Percentiles rank a stretch among this genome's conserved stretches.
Conservation (phyloP, 148 eudicot species). For the Rhododendron griersonianum region DNA sequence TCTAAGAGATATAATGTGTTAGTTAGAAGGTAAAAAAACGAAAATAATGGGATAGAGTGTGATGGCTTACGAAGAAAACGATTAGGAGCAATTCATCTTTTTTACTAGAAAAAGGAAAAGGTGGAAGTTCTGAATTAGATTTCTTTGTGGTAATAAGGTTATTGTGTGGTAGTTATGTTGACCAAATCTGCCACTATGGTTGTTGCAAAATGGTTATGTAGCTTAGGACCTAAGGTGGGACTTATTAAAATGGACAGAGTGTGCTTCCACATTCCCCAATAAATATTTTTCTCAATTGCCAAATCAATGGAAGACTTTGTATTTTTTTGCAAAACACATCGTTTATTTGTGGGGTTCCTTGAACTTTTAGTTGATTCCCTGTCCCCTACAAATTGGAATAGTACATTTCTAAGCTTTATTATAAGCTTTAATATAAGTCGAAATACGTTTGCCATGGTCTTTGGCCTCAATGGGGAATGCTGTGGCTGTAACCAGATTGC, state of each 20-base stretch:
- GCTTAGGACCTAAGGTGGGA: background rate
- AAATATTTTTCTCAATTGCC: background rate
- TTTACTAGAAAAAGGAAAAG: background rate
- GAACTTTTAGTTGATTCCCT: background rate
- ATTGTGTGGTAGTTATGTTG: background rate
- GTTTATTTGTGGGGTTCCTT: background rate
- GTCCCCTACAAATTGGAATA: background rate
- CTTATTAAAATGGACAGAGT: background rate
- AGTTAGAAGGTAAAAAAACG: background rate
- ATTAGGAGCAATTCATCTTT: background rate
- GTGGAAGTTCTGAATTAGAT: background rate
- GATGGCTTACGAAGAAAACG: background rate
- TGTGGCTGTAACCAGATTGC: no score
- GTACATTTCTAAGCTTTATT: background rate
- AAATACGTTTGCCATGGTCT: background rate
- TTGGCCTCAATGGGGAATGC: background rate
- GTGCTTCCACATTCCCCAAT: background rate
- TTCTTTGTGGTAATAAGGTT: background rate
- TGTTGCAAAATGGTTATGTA: background rate
- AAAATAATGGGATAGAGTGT: background rate
- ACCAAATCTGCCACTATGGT: background rate
- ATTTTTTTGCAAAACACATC: background rate
- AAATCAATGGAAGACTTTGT: background rate
- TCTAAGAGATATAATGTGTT: no score
- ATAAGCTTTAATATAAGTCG: background rate